Evolutionary conservation across 192 early-diverging fungal species (phyloP).

Genomic region (Diversispora epigaea): DNA sequence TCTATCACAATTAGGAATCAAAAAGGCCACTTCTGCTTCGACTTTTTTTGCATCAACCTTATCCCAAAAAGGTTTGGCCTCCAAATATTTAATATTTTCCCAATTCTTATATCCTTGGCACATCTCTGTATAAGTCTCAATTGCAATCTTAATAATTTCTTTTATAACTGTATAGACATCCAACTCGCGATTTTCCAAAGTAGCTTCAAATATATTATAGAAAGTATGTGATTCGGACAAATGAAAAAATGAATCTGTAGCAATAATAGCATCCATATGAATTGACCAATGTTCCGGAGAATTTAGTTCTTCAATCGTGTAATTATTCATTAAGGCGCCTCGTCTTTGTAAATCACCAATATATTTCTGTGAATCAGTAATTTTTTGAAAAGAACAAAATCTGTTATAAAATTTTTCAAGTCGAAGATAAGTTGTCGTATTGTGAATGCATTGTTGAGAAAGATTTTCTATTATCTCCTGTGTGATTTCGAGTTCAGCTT

Average conservation of each 20-base stretch:
- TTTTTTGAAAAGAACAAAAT: neutral
- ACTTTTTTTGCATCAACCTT: neutral
- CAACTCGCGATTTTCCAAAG: neutral
- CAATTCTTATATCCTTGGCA: neutral
- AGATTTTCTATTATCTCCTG: neutral
- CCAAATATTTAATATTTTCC: neutral
- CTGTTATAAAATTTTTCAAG: neutral
- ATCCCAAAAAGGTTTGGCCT: conserved; percentile 1
- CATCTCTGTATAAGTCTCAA: neutral
- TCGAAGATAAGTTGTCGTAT: neutral
- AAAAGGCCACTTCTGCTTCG: neutral
- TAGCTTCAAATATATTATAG: neutral
- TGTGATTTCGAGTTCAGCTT: neutral
- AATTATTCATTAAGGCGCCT: neutral
- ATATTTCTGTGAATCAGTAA: neutral
- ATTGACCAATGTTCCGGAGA: neutral
- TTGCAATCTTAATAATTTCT: neutral
- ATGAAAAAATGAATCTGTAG: neutral
- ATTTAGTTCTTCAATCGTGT: neutral
- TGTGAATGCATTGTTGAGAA: neutral
- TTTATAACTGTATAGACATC: neutral
- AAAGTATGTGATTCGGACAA: neutral
- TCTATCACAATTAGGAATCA: neutral
- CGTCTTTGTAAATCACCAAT: neutral
- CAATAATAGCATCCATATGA: neutral